Evolutionary conservation across 768 basidiomycete genomes (phyloP), one percentile per base, ranked within the genome.

Genomic region (Macrocybe gigantea): DNA sequence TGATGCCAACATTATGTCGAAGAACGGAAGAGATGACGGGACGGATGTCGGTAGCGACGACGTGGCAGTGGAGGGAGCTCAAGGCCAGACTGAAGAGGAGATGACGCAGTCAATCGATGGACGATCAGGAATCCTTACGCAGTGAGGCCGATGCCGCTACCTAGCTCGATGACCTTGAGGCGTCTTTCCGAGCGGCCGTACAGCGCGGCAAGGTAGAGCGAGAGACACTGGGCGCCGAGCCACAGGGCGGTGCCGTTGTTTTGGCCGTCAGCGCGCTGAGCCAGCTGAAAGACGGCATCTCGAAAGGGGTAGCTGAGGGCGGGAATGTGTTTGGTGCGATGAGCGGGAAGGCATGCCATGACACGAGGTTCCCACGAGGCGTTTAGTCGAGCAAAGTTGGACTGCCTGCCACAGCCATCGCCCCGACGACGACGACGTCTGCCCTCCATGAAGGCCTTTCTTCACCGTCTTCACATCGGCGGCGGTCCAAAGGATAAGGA

Each of bases 231-330:
- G 0, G 82, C 86, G 37, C 80, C 82, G 45, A 92, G 80, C 91
- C 91, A 93, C 44, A 93, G 79, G 2, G 86, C 79, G 2, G 88
- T 91, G 12, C 91, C 91, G 50, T 87, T 92, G 22, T 83, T 79
- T 11, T 64, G 56, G 37, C 85, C 82, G 56, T 86, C 74, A 61
- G 79, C 69, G 38, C 60, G 68, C 67, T 88, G 85, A 2, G 60
- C n/a, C 44, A 88, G 73, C 14, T 55, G 49, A 53, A 87, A 83
- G 11, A 56, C 40, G 45, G 54, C 50, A 13, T 47, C 44, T 8
- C 40, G 55, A 52, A 69, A 77, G n/a, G 70, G 60, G 57, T 75
- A 74, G 5, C 42, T n/a, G 47, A 88, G 76, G 33, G 65, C 47
- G 14, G 69, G 61, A 15, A 80, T 35, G 50, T 87, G 79, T 66